Percentiles rank a stretch among this genome's conserved stretches.
Evolutionary conservation across 2,329 filamentous ascomycete genomes (phyloP).

Genomic region (Apiospora kogelbergensis): DNA sequence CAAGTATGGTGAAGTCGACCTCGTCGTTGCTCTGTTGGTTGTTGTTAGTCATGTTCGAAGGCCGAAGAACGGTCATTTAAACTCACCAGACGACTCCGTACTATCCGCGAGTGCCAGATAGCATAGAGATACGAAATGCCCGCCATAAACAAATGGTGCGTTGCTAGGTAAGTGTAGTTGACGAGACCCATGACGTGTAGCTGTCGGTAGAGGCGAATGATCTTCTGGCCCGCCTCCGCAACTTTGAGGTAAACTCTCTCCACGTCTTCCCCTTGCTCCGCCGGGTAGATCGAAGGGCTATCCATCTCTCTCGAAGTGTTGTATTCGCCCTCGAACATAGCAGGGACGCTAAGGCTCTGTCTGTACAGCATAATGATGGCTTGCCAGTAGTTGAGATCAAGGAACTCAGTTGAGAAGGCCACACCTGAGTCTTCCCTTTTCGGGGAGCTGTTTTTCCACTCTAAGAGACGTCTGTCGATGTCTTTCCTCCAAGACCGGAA

Average conservation of each 20-base stretch:
- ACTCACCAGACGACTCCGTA: conserved; percentile 81
- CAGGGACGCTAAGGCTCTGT: conserved; percentile 83
- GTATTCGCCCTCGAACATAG: conserved; percentile 79
- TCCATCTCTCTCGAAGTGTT: conserved; percentile 64
- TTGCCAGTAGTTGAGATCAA: conserved; percentile 97
- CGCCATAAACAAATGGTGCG: conserved; percentile 96
- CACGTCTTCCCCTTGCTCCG: conserved; percentile 75
- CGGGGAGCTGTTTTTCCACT: conserved; percentile 86
- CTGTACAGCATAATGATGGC: conserved; percentile 94
- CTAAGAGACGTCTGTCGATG: conserved; percentile 77
- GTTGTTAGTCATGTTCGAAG: neutral
- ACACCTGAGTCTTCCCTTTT: conserved; percentile 79
- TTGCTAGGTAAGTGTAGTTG: conserved; percentile 94
- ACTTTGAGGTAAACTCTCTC: conserved; percentile 93
- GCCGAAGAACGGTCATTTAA: too few relatives aligned
- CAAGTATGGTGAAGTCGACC: conserved; percentile 94
- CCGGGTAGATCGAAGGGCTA: conserved; percentile 59
- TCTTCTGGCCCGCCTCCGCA: conserved; percentile 90
- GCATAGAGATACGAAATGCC: conserved; percentile 95
- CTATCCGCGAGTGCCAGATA: conserved; percentile 92
- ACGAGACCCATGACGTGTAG: conserved; percentile 85
- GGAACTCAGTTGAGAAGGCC: conserved; percentile 82
- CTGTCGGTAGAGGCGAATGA: conserved; percentile 86
- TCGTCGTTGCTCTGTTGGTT: conserved; percentile 74
- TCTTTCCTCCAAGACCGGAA: conserved; percentile 88